Base-by-base conservation (phyloP, 2,329 filamentous ascomycete genomes). In the Talaromyces amestolkiae region DNA sequence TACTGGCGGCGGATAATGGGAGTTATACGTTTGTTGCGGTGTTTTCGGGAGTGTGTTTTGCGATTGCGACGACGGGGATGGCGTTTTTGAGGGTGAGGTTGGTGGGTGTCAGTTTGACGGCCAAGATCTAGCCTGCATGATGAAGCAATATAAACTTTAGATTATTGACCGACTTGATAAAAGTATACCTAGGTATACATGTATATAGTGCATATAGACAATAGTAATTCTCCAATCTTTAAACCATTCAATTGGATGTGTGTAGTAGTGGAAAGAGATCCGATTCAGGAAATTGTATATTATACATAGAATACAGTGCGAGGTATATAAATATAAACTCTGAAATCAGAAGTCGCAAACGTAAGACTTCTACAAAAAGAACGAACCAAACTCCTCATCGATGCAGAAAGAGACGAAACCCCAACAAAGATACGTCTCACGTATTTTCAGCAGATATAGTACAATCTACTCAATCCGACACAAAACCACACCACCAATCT, bases 401-500 rank as follows among this genome's bases (percentile, higher is more conserved):
- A 62, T 62, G 59, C 59, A 51, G 27, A 53, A 27, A 54, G 19
- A 47, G 13, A 47, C 10, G 1, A 60, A 61, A 43, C 11, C 58
- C 22, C 15, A 22, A 27, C 41, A 35, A 8, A 13, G 19, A 47
- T n/a, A 31, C 24, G 31, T 43, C 19, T 35, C 17, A 27, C 60
- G 17, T 17, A 41, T 24, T 33, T 35, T 58, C 54, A 35, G 17
- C 51, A 56, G 51, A 56, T 15, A 56, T 37, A 7, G 22, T 9
- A 15, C 24, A 41, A 33, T 43, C 56, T 66, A 66, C 33, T 56
- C 27, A 19, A 91, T 88, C 65, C 92, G 84, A 80, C 91, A 95
- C 65, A 97, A 79, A 66, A 92, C 82, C 78, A 92, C 77, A 0
- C 93, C 93, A n/a, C 93, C 93, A 22, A 92, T 81, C 79, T 88